Conservation (phyloP, 169 alveolate genomes). For the Plasmodium knowlesi region DNA sequence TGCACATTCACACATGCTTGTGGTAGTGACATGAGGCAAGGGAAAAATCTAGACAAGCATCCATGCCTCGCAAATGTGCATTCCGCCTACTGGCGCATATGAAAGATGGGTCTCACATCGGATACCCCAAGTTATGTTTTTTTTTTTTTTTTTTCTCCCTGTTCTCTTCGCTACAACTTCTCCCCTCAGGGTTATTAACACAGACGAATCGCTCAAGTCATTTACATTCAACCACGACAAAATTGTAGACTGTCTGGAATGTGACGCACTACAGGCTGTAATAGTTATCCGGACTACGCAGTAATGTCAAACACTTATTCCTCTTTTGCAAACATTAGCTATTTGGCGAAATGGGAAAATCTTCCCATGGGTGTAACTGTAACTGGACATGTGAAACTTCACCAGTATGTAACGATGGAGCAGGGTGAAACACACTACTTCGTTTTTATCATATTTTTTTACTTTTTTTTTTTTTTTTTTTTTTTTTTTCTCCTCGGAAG, state of each 20-base stretch:
- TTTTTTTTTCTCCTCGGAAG: background rate
- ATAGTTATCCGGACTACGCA: slow-evolving; percentile 31
- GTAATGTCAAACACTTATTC: slow-evolving; percentile 18
- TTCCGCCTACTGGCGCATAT: background rate
- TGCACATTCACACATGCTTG: background rate
- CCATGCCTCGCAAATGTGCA: background rate
- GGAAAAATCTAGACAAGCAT: too few relatives aligned
- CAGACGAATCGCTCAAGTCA: background rate
- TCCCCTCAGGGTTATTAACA: slow-evolving; percentile 14
- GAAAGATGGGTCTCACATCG: background rate
- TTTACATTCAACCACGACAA: slow-evolving; percentile 35
- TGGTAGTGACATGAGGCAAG: background rate
- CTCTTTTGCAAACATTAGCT: background rate
- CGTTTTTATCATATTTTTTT: background rate
- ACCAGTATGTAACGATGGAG: background rate
- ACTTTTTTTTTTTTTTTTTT: background rate
- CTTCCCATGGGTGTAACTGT: background rate
- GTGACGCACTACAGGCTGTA: background rate
- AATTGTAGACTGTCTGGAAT: slow-evolving; percentile 27
- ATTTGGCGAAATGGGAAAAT: background rate
- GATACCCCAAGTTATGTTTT: background rate
- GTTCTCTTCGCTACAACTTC: background rate
- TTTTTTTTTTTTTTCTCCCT: background rate
- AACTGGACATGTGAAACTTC: background rate
- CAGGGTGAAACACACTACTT: background rate